phyloP scores from a whole-genome alignment of 345 rosid genomes.

The Jatropha curcas region DNA sequence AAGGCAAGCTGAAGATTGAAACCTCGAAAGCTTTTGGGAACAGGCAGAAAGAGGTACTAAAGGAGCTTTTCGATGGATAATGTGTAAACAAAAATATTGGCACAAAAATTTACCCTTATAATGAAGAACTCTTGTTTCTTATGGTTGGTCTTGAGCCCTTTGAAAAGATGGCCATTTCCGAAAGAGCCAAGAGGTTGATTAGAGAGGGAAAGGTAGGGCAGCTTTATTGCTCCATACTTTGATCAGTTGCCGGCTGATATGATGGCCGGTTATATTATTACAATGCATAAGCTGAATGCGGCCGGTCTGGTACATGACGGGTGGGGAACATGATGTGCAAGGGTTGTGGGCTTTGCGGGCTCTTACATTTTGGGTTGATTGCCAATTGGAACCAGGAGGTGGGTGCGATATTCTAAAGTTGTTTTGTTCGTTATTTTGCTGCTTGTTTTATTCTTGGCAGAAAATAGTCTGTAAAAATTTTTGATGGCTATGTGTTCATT shows the following conservation, averaged over 20 bases:
- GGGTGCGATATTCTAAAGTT: constrained; percentile 20
- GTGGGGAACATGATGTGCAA: constrained; percentile 64
- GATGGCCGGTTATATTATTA: constrained; percentile 88
- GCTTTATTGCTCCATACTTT: constrained; percentile 53
- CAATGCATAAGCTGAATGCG: constrained; percentile 86
- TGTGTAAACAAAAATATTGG: constrained; percentile 94
- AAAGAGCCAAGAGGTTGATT: constrained; percentile 73
- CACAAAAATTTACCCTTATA: constrained; percentile 93
- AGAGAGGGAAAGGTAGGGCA: constrained; percentile 52
- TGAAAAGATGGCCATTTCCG: constrained; percentile 62
- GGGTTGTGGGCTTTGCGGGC: constrained; percentile 82
- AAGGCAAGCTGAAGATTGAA: constrained; percentile 89
- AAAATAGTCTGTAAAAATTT: no score
- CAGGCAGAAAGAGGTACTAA: constrained; percentile 84
- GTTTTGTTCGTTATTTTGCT: constrained; percentile 17
- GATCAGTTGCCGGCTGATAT: constrained; percentile 84
- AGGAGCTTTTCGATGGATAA: constrained; percentile 75
- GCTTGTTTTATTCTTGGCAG: no score
- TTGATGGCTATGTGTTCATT: no score
- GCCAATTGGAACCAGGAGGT: constrained; percentile 99
- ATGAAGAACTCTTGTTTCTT: constrained; percentile 76
- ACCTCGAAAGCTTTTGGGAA: constrained; percentile 97
- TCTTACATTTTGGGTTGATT: no score
- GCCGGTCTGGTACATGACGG: constrained; percentile 83
- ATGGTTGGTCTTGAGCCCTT: constrained; percentile 99